A percentile compares a stretch with the other conserved stretches of the same genome.
These are phyloP conservation scores for Huntiella savannae DNA, from an alignment of 2,329 filamentous ascomycete genomes.

Conservation along the genomic window DNA sequence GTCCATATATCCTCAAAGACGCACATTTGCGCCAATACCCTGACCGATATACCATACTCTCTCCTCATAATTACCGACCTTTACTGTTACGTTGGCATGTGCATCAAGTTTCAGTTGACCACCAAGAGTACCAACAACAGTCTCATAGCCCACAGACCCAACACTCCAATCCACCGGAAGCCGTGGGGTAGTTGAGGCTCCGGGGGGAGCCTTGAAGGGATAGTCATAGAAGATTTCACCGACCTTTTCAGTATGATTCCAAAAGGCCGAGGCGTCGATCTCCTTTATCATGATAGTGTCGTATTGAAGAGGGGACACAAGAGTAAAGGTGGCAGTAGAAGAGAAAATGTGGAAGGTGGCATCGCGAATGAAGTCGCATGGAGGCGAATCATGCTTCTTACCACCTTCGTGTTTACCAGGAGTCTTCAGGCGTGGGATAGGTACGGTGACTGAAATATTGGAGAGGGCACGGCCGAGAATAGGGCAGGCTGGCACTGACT, in stretches of 20 bases:
- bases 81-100: conserved; percentile 53
- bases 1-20: conserved; percentile 20
- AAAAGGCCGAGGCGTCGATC: conserved; percentile 70
- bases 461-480: conserved; percentile 54
- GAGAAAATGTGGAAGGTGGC: conserved; percentile 75
- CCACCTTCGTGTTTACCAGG: conserved; percentile 22
- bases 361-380: conserved; percentile 50
- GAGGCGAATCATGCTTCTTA: conserved; percentile 16
- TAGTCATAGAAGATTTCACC: conserved; percentile 58
- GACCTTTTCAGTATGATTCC: conserved; percentile 60
- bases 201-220: conserved; percentile 61
- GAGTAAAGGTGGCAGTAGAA: conserved; percentile 67
- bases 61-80: conserved; percentile 57
- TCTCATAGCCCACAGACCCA: conserved; percentile 64
- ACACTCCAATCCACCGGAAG: conserved; percentile 69
- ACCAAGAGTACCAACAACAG: conserved; percentile 60
- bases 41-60: conserved; percentile 49
- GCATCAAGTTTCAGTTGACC: conserved; percentile 65
- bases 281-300: conserved; percentile 59
- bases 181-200: conserved; percentile 50
- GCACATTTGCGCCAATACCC: conserved; percentile 50
- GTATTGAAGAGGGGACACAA: conserved; percentile 57
- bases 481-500: conserved; percentile 56
- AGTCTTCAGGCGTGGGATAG: conserved; percentile 46
- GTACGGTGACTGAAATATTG: conserved; percentile 49